Evolutionary conservation across 257 asterid genomes (phyloP), one percentile per base, ranked within the genome.

Genomic region (Datura wrightii): DNA sequence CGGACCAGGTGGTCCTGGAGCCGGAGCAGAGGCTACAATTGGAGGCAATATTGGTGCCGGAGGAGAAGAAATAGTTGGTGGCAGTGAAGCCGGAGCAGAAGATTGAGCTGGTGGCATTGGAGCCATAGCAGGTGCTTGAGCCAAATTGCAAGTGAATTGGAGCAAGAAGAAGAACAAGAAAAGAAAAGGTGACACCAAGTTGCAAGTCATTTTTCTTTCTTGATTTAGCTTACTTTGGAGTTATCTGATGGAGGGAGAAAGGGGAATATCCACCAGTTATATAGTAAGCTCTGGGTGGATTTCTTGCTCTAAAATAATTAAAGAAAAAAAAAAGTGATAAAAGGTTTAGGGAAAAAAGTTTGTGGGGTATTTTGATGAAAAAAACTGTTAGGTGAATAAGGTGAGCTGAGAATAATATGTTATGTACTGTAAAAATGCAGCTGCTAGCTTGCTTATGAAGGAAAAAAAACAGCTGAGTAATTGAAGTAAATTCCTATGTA

Each of bases 371-470:
- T 66, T 79, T 4, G 63, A 13, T 31, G 31, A 31, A 34, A 41
- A 67, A 10, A 62, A 62, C 10, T 9, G 59, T 65, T 60, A 44
- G 84, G 82, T 84, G 88, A 79, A 80, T 80, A 85, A 85, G 90
- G 91, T 88, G 86, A 87, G 86, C 6, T 82, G 82, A 85, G 83
- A 50, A 53, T 74, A 11, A 11, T 65, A 65, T 34, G 44, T 65
- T 81, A 84, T 90, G 85, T 82, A 88, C 86, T 88, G 87, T 82
- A 74, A 62, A 24, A 56, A 56, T 52, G 85, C 88, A 85, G 80
- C 87, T 81, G 60, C 83, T 83, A 84, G 83, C 62, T 92, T 88
- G 91, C 92, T 92, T 91, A 78, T 85, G 79, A 82, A 86, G 87
- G 93, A 80, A 58, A 84, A 31, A 84, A 52, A 82, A 79, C 84